phyloP scores from a whole-genome alignment of 2,329 filamentous ascomycete genomes.

The Epichloe bromicola region DNA sequence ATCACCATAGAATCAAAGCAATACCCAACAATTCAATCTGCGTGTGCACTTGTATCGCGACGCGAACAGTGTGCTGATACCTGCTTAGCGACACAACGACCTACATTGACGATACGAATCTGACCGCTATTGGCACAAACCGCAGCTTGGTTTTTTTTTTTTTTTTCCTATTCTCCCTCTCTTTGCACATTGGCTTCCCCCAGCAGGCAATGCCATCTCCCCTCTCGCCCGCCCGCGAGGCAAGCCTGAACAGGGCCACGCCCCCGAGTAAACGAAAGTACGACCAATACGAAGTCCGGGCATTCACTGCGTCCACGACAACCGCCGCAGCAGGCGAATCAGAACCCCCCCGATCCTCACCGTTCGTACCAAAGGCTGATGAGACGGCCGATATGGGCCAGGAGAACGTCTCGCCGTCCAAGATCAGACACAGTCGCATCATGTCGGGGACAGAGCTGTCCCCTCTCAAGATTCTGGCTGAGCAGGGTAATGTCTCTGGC shows the following conservation, averaged over 20 bases:
- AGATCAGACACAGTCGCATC: conserved; percentile 39
- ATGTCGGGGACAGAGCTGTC: conserved; percentile 44
- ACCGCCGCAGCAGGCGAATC: neutral
- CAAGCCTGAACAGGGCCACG: conserved; percentile 25
- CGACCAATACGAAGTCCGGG: conserved; percentile 23
- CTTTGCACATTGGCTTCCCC: neutral
- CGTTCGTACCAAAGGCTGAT: conserved; percentile 17
- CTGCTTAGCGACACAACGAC: no score
- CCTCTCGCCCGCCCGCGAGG: conserved; percentile 25
- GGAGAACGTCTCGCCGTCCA: conserved; percentile 35
- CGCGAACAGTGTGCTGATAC: neutral
- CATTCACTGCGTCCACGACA: conserved; percentile 11
- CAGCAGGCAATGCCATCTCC: conserved; percentile 24
- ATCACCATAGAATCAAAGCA: neutral
- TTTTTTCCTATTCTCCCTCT: no score
- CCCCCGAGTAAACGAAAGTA: conserved; percentile 16
- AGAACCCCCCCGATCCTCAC: conserved; percentile 11
- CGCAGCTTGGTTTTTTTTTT: neutral
- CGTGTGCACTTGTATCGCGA: neutral
- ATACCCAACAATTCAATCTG: neutral
- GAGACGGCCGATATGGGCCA: conserved; percentile 23
- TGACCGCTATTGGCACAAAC: neutral
- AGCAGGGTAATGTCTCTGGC: conserved; percentile 15
- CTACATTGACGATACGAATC: no score
- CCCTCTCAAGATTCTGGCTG: conserved; percentile 41